Conservation (phyloP, 1,284 basidiomycete genomes). For the Cutaneotrichosporon spelunceum region DNA sequence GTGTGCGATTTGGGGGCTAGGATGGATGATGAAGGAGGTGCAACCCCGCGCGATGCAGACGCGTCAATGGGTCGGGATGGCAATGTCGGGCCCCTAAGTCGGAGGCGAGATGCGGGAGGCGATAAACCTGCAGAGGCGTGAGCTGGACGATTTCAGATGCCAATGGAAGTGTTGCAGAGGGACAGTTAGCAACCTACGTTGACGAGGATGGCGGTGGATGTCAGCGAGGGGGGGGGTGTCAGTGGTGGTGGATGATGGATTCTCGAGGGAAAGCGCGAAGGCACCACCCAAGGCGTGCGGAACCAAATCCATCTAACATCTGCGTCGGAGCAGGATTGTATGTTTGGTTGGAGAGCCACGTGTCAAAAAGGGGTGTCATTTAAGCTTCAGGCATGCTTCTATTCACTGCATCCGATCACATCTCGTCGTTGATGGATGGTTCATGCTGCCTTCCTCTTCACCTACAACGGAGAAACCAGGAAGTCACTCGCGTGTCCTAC, state of each 20-base stretch:
- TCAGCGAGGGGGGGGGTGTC: neutral
- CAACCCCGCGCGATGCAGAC: neutral
- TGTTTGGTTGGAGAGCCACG: neutral
- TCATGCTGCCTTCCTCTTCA: neutral
- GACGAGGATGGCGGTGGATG: neutral
- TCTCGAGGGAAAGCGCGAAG: conserved; percentile 6
- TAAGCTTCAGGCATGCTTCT: neutral
- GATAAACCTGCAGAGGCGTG: neutral
- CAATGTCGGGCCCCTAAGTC: neutral
- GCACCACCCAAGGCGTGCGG: neutral
- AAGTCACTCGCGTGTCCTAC: neutral
- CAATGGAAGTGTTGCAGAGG: neutral
- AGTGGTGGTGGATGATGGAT: conserved; percentile 1
- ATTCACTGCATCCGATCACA: neutral
- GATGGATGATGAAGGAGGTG: neutral
- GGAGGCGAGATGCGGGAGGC: neutral
- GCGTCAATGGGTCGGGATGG: neutral
- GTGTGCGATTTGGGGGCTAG: neutral
- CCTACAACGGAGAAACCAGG: conserved; percentile 1
- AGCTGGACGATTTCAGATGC: neutral
- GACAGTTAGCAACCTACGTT: neutral
- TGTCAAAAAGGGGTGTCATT: neutral
- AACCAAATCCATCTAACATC: neutral
- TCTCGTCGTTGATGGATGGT: neutral
- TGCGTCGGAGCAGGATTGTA: neutral